Percentiles rank a stretch among this genome's conserved stretches.
phyloP scores from a whole-genome alignment of 1,284 basidiomycete species.

The Trametes pubescens region DNA sequence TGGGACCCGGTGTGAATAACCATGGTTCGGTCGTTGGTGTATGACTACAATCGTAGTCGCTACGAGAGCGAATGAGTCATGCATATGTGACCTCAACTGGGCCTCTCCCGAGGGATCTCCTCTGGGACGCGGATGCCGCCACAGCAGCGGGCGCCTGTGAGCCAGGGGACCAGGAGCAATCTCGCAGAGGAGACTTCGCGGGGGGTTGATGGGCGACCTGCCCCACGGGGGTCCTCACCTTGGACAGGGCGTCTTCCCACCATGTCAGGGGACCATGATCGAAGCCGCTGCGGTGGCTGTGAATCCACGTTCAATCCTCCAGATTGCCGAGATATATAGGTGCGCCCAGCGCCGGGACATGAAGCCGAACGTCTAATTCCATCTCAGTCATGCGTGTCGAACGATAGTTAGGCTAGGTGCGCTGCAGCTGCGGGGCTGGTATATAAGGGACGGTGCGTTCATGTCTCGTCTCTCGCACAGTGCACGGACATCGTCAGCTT shows the following conservation, averaged over 20 bases:
- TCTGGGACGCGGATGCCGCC: too few species aligned
- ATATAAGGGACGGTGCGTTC: neutral
- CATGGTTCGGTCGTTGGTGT: too few species aligned
- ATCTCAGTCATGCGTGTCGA: neutral
- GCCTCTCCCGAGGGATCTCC: too few species aligned
- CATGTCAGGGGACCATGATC: neutral
- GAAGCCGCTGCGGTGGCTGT: slow-evolving; percentile 3
- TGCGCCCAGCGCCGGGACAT: neutral
- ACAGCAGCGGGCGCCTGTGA: too few species aligned
- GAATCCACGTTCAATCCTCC: neutral
- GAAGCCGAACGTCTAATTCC: too few species aligned
- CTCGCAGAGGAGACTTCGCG: neutral
- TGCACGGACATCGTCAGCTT: neutral
- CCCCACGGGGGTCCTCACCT: neutral
- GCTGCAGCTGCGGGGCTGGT: neutral
- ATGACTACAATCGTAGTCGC: too few species aligned
- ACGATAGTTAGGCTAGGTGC: neutral
- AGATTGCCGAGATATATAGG: neutral
- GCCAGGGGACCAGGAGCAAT: neutral
- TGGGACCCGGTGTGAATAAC: too few species aligned
- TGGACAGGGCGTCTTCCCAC: neutral
- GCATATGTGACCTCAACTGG: too few species aligned
- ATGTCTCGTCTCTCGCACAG: neutral
- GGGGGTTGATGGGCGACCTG: neutral
- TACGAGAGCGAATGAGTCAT: too few species aligned